Evolutionary conservation across 78 protist species (phyloP), one percentile per base, ranked within the genome.

Genomic region (Guillardia theta): DNA sequence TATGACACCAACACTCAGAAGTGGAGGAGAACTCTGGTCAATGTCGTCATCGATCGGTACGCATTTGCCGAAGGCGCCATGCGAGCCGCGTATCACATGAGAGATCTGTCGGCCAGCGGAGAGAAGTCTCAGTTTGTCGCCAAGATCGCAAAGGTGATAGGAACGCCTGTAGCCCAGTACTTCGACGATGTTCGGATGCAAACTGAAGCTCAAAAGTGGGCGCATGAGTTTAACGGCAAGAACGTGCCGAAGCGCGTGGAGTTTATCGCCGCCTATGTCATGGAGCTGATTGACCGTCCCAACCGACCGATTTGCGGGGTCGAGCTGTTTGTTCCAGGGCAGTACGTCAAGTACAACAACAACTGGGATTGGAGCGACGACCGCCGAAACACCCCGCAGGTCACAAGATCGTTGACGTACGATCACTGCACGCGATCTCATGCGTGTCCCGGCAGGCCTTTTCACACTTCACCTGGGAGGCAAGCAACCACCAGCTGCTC

Each of bases 311-410:
- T 45, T 24, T 88, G 93, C 39, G 45, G 39, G 12, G 62, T 88
- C 30, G 93, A 88, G 37, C 93, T 37, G 33, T 88, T 88, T 19
- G 64, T 88, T 8, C 44, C 93, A 22, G 97, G 98, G 19, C 58
- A 93, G 47, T 97, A 95, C 64, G 94, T 87, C 70, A 98, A 98
- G 62, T 96, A 97, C 96, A 98, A 98, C 96, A 96, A 95, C 93
- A 98, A 98, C 94, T 94, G 39, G 64, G 99, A 97, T 2, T 96
- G 93, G 76, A 48, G n/a, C 12, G 54, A 48, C 22, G 54, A 45
- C 22, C 93, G 62, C 45, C 95, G 97, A 41, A 95, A 93, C 96
- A 97, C 98, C 24, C 98, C 98, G 47, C 98, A 97, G 43, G 98
- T 98, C n/a, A 83, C 19, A 12, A 53, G 19, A 53, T 53, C 19